Evolutionary conservation across 345 rosid genomes (phyloP).

Genomic region (Geranium brycei): DNA sequence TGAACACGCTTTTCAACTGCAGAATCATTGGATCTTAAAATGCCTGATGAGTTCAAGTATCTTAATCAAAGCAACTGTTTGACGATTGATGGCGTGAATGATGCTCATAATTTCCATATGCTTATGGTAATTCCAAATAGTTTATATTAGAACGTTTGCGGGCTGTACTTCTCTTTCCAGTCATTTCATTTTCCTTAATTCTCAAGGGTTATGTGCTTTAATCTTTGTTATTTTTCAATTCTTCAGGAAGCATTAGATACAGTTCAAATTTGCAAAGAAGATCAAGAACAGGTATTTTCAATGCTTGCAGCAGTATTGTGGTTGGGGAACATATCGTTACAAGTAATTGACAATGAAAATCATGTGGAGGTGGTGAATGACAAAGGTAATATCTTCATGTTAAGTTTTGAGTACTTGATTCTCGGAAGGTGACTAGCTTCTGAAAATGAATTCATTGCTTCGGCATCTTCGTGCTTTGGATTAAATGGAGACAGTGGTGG

Average conservation of each 20-base stretch:
- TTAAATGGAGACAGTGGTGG: too few relatives aligned
- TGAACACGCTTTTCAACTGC: constrained; percentile 15
- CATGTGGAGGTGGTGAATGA: constrained; percentile 67
- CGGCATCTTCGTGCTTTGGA: too few relatives aligned
- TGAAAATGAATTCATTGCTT: neutral
- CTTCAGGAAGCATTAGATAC: constrained; percentile 67
- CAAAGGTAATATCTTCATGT: constrained; percentile 46
- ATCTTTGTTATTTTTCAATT: constrained; percentile 8
- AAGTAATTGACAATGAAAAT: constrained; percentile 60
- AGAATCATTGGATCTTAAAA: constrained; percentile 69
- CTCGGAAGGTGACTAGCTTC: neutral
- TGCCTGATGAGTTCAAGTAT: constrained; percentile 67
- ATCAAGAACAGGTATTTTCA: constrained; percentile 63
- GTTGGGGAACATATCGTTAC: constrained; percentile 80
- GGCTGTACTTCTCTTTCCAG: constrained; percentile 4
- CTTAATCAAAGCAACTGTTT: constrained; percentile 81
- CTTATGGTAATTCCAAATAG: constrained; percentile 42
- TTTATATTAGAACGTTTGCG: neutral
- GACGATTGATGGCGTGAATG: constrained; percentile 61
- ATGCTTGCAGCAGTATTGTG: constrained; percentile 79
- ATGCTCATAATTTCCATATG: constrained; percentile 49
- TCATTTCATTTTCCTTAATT: neutral
- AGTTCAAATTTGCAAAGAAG: constrained; percentile 55
- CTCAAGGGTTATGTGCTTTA: too few relatives aligned
- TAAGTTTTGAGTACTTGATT: constrained; percentile 5